A percentile compares a stretch with the other conserved stretches of the same genome.
phyloP scores from a whole-genome alignment of 352 stramenopile genomes.

The Phytopythium cucurbitacearum region DNA sequence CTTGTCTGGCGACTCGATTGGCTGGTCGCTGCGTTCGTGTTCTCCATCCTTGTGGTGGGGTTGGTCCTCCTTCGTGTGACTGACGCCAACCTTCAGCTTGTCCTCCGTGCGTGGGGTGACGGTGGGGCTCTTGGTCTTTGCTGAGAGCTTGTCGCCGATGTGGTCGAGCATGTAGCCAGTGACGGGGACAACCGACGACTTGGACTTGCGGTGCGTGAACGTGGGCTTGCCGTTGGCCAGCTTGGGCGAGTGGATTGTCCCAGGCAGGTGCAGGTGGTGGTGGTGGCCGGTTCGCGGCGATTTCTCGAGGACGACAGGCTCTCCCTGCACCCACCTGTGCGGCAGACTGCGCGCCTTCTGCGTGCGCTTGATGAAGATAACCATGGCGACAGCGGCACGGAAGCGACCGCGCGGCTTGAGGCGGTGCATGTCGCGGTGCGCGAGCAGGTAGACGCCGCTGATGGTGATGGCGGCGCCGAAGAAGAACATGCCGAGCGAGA shows the following conservation, averaged over 20 bases:
- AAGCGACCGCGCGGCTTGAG: conserved; percentile 38
- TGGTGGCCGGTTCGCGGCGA: too few species aligned
- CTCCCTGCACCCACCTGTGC: conserved; percentile 30
- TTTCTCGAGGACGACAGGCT: neutral
- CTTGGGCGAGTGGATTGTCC: too few species aligned
- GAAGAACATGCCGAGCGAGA: conserved; percentile 68
- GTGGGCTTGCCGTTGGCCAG: conserved; percentile 3
- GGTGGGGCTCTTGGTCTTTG: too few species aligned
- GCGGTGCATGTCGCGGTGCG: conserved; percentile 62
- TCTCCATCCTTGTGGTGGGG: too few species aligned
- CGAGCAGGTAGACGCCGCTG: conserved; percentile 63
- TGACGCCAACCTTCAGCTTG: too few species aligned
- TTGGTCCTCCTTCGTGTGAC: too few species aligned
- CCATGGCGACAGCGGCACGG: conserved; percentile 45
- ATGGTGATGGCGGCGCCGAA: conserved; percentile 66
- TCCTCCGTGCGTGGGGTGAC: too few species aligned
- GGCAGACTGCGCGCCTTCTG: conserved; percentile 58
- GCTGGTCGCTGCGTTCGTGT: too few species aligned
- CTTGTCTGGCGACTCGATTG: too few species aligned
- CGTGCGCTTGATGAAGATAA: conserved; percentile 61
- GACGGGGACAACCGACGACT: conserved; percentile 63
- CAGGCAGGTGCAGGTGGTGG: too few species aligned
- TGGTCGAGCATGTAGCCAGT: conserved; percentile 1
- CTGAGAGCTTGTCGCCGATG: conserved; percentile 2
- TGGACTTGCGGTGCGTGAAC: conserved; percentile 20